phyloP scores from a whole-genome alignment of 306 rosid genomes.

The Dalbergia oliveri region DNA sequence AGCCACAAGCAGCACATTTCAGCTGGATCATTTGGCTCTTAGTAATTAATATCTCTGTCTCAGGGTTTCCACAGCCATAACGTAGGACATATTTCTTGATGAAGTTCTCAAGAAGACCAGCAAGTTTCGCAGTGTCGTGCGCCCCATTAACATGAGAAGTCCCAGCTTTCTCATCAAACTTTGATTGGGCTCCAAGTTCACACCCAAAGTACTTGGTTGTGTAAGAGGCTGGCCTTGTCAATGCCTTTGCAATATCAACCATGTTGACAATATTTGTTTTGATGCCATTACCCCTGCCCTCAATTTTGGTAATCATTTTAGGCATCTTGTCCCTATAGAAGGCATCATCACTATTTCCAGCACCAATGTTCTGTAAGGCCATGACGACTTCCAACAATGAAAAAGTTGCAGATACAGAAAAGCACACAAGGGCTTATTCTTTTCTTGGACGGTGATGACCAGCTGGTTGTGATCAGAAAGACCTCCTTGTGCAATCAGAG shows the following conservation, averaged over 20 bases:
- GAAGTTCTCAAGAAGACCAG: constrained; percentile 82
- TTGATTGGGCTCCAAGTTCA: constrained; percentile 89
- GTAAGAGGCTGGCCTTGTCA: constrained; percentile 58
- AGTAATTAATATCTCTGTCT: constrained; percentile 76
- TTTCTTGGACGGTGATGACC: not conserved
- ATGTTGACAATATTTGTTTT: constrained; percentile 60
- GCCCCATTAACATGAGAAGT: constrained; percentile 79
- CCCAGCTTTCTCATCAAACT: constrained; percentile 83
- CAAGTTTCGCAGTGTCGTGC: constrained; percentile 79
- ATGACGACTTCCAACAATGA: constrained; percentile 31
- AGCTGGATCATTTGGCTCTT: constrained; percentile 77
- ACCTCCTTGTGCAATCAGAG: not conserved
- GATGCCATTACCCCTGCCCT: constrained; percentile 63
- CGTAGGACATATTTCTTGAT: constrained; percentile 88
- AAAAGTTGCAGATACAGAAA: not conserved
- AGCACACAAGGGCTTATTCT: not conserved
- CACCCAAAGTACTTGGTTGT: constrained; percentile 80
- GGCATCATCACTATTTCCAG: constrained; percentile 57
- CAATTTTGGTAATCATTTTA: constrained; percentile 58
- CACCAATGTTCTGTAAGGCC: constrained; percentile 61
- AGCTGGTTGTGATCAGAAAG: constrained; percentile 10
- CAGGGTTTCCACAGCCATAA: constrained; percentile 84
- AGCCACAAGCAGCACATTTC: constrained; percentile 89
- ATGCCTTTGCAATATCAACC: constrained; percentile 62
- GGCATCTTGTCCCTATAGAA: constrained; percentile 62